Base-by-base conservation (phyloP, 768 basidiomycete species). In the Russula sp. region DNA sequence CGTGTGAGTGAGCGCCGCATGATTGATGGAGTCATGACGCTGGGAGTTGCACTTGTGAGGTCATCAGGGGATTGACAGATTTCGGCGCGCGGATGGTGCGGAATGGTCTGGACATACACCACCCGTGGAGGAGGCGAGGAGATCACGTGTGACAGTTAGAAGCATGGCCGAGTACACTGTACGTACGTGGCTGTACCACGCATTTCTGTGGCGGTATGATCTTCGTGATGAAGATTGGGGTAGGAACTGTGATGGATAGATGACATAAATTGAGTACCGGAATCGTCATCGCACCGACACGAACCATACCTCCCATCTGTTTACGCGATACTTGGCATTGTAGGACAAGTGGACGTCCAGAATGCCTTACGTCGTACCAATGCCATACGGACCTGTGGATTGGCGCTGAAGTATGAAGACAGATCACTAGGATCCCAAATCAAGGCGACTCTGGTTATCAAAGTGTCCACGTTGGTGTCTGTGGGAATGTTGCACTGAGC, bases 1-100 rank as follows among this genome's bases (percentile, higher is more conserved):
- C 50, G 43, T 58, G 45, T 47, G 61, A 62, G 32, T 11, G 43
- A 57, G 38, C 20, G 43, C 50, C 56, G 29, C n/a, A n/a, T 41
- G 43, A 62, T 47, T 58, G 56, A 58, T 34, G 11, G 60, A 50
- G 7, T 35, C n/a, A 29, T 39, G 43, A 35, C 18, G 7, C 25
- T 39, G 34, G 54, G 36, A 57, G 43, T 56, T 13, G 16, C 8
- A 38, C 55, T 50, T 16, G 49, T 20, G 56, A 46, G 25, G 7
- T 36, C 49, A 35, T 29, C 56, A 52, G 29, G 50, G 11, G 20
- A 43, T 25, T 52, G 43, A 25, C 38, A 57, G 36, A 7, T n/a
- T 13, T 42, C 22, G 18, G 38, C 16, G 18, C 32, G 38, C 35
- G 9, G 18, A 10, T 39, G 18, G 11, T 20, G 50, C 36, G 20